Conservation (phyloP, 176 grass and related monocot genomes). For the Bolboschoenus planiculmis region DNA sequence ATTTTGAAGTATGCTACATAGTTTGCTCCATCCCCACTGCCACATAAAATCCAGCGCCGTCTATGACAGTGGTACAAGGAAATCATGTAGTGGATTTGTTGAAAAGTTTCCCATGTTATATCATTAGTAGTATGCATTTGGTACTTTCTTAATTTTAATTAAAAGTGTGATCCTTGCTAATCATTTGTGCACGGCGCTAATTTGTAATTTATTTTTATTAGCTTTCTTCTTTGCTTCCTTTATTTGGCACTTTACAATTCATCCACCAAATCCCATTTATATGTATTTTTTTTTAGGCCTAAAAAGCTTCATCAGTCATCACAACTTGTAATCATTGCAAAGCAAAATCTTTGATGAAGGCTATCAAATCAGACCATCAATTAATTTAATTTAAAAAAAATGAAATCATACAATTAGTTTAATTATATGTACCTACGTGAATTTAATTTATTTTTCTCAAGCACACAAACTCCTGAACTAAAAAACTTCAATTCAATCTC, state of each 20-base stretch:
- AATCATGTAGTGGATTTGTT: not conserved
- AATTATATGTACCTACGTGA: too few relatives aligned
- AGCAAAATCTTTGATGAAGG: not conserved
- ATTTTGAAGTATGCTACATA: not conserved
- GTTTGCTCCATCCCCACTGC: not conserved
- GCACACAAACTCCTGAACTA: not conserved
- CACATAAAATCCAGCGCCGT: not conserved
- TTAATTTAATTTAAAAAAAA: too few relatives aligned
- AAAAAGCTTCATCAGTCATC: too few relatives aligned
- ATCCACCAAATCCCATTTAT: not conserved
- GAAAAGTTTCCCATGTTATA: not conserved
- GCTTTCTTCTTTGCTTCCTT: not conserved
- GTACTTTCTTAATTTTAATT: not conserved
- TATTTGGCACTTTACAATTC: not conserved
- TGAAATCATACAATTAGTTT: too few relatives aligned
- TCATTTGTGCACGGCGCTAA: conserved; percentile 2
- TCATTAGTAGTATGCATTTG: not conserved
- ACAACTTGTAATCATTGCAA: not conserved
- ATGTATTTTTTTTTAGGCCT: too few relatives aligned
- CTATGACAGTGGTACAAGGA: not conserved
- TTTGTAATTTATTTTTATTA: not conserved
- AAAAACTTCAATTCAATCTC: not conserved
- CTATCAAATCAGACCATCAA: too few relatives aligned
- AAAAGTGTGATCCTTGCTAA: not conserved
- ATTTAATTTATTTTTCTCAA: not conserved